Evolutionary conservation across 495 filamentous ascomycete genomes (phyloP), one percentile per base, ranked within the genome.

Genomic region (Penicillium samsonianum): DNA sequence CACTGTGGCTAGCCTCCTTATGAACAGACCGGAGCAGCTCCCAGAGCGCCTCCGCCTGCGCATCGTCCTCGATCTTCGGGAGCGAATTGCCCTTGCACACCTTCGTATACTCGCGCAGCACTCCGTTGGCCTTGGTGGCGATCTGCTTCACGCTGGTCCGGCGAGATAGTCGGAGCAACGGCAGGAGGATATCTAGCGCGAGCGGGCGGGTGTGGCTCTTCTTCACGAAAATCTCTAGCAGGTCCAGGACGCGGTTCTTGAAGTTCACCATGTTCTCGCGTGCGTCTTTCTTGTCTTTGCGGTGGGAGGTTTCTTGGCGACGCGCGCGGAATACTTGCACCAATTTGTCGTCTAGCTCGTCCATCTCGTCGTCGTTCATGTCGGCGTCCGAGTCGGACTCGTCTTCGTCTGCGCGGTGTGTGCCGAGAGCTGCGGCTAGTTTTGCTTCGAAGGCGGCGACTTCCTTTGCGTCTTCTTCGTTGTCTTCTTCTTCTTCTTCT

Each of bases 291-390:
- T 87, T 87, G 67, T 94, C 88, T 66, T 90, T 84, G 71, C 90
- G 90, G 69, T 89, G 87, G 65, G 77, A 80, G 2, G 73, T 77
- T 11, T 65, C 71, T 56, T 83, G 73, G 57, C 82, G 86, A 43
- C 86, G 83, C 55, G 93, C 87, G 54, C 83, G 80, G 80, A 98
- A 96, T 47, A 97, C 88, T 55, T 89, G 87, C 51, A 84, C 81
- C 17, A 98, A 82, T 59, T 89, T 85, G 17, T 80, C 80, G 68
- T 98, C 94, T 30, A 98, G 75, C 12, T 85, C 86, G 73, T 96
- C 87, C 94, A 98, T 98, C 65, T 96, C 90, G 40, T 91, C 91
- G 74, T 98, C 94, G 53, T 90, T 86, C 89, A 96, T 94, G 68
- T 94, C 90, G 0, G 83, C 84, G 60, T 87, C 86, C 0, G 84